A percentile compares a stretch with the other conserved stretches of the same genome.
These are phyloP conservation scores for Lasiodiplodia gonubiensis DNA, from an alignment of 2,329 filamentous ascomycete genomes.

Conservation along the genomic window DNA sequence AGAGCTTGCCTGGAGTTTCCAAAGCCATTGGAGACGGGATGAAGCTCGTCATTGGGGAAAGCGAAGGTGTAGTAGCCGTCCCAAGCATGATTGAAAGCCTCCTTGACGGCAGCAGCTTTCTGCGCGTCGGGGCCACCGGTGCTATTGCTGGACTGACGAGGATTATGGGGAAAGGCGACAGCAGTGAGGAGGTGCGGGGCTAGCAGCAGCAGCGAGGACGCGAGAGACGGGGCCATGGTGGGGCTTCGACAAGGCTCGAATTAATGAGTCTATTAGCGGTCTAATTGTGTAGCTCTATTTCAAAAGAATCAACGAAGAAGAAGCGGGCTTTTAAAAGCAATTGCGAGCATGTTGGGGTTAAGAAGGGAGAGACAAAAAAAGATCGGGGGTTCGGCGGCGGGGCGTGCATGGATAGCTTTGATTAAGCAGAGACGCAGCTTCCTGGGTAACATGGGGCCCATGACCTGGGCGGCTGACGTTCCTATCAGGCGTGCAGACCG, in stretches of 20 bases:
- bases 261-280: background rate
- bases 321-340: background rate
- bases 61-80: constrained; percentile 70
- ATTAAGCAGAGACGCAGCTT: constrained; percentile 17
- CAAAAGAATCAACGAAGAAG: background rate
- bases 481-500: constrained; percentile 20
- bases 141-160: background rate
- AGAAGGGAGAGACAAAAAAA: constrained; percentile 3
- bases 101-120: constrained; percentile 43
- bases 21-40: constrained; percentile 68
- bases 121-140: constrained; percentile 22
- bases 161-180: constrained; percentile 12
- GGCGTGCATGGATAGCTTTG: background rate
- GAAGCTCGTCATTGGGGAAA: constrained; percentile 77
- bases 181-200: constrained; percentile 6
- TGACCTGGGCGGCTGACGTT: constrained; percentile 26
- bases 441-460: constrained; percentile 21
- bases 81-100: constrained; percentile 44
- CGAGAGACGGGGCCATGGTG: constrained; percentile 16
- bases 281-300: background rate
- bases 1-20: constrained; percentile 70
- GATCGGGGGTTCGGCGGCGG: background rate
- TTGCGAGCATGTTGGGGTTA: background rate
- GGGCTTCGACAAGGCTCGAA: no score
- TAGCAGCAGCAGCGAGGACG: constrained; percentile 9